Conservation (phyloP, 78 protist species). For the Bodo saltans region DNA sequence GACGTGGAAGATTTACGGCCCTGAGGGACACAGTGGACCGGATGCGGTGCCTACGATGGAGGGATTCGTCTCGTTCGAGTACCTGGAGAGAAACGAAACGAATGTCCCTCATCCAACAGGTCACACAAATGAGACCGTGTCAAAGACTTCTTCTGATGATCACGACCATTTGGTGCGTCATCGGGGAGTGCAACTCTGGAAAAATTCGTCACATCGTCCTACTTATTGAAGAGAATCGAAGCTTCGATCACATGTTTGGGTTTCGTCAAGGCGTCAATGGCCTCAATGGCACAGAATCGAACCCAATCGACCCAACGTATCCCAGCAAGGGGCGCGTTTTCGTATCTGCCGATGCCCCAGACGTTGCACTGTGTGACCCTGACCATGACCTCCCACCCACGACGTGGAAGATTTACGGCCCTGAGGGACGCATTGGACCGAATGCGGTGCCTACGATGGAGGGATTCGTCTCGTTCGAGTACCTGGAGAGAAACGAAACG, state of each 20-base stretch:
- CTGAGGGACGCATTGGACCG: background rate
- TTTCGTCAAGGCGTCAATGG: background rate
- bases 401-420: background rate
- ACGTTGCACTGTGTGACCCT: slow-evolving; percentile 13
- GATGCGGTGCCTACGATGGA: no score
- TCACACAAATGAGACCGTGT: no score
- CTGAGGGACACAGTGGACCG: no score
- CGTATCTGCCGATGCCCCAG: background rate
- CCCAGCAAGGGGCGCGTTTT: background rate
- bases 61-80: no score
- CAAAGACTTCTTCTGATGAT: no score
- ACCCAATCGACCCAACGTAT: background rate
- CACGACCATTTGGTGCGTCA: no score
- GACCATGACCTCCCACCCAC: slow-evolving; percentile 4
- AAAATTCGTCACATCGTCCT: slow-evolving; percentile 13
- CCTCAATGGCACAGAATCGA: background rate
- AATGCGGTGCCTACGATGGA: slow-evolving; percentile 2
- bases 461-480: slow-evolving; percentile 17
- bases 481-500: background rate
- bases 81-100: no score
- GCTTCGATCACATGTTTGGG: slow-evolving; percentile 42
- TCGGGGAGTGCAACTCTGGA: no score
- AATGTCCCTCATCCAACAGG: no score
- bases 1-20: slow-evolving; percentile 8
- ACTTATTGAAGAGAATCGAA: slow-evolving; percentile 34